Conservation (phyloP, 2,329 filamentous ascomycete species). For the Raffaelea albimanens region DNA sequence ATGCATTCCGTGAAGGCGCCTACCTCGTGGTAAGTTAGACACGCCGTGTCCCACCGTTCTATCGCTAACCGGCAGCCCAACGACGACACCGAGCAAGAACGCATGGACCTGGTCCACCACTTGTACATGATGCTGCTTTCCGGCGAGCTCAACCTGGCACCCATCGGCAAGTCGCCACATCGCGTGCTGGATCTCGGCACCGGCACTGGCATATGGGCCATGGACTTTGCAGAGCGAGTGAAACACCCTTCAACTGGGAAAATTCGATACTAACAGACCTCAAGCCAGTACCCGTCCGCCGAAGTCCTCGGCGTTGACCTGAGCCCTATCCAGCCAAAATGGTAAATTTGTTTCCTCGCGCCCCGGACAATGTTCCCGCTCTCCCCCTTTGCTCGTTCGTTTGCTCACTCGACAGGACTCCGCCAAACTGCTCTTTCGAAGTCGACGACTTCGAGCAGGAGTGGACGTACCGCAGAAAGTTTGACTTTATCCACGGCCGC, state of each 20-base stretch:
- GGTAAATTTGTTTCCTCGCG: slow-evolving; percentile 7
- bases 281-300: background rate
- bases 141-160: background rate
- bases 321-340: slow-evolving; percentile 15
- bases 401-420: background rate
- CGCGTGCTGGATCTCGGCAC: slow-evolving; percentile 15
- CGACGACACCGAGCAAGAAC: slow-evolving; percentile 2
- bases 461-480: slow-evolving; percentile 14
- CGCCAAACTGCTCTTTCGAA: slow-evolving; percentile 12
- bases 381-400: background rate
- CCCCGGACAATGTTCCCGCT: background rate
- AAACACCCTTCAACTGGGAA: no score
- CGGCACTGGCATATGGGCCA: slow-evolving; percentile 16
- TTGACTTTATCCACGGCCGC: slow-evolving; percentile 15
- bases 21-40: background rate
- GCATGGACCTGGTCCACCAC: slow-evolving; percentile 4
- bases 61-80: background rate
- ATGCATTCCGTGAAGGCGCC: background rate
- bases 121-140: background rate
- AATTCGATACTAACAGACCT: background rate
- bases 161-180: background rate
- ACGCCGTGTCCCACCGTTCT: background rate
- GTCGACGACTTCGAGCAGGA: slow-evolving; percentile 16
- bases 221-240: slow-evolving; percentile 10
- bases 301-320: slow-evolving; percentile 15